Base-by-base conservation (phyloP, 345 rosid species). In the Cardamine chenopodiifolia region DNA sequence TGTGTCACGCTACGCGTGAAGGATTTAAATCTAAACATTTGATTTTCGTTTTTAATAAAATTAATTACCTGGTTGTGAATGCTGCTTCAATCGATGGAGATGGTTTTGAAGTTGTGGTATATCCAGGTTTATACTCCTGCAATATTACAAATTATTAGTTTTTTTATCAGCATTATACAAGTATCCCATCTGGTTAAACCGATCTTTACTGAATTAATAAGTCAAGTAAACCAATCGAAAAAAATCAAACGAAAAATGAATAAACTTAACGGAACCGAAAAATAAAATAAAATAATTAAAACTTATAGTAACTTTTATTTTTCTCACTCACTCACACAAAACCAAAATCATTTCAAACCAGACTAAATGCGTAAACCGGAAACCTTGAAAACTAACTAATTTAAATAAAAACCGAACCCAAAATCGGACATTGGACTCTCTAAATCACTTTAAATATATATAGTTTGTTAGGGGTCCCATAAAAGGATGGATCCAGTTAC, bases 71-170 rank as follows among this genome's bases (percentile, higher is more conserved):
- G 31, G 85, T 86, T 26, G 90, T 83, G 62, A 82, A 85, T 17
- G 82, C 79, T 49, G 74, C 77, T 55, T 90, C 93, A 5, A 85
- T 70, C 40, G 78, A 29, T 75, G 60, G 85, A 59, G 82, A 76
- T 84, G 86, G 86, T 78, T 87, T 93, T 19, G 87, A 78, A 72
- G 86, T 62, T 60, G 83, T 88, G 14, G 87, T 82, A 54, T 88
- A 91, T 59, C 93, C 95, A 31, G 86, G 89, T 80, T 78, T 85
- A 65, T 88, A 94, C 17, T 82, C 88, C 96, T 94, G 88, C 78
- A 71, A 17, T 2, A 35, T 49, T 58, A 6, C 5, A 35, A 10
- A 23, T 55, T 1, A 20, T 10, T 42, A 42, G 8, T 42, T 10
- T 8, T 32, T 32, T 32, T 34, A 8, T 35, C 12, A 35, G n/a